Conservation (phyloP, 2,329 filamentous ascomycete species). For the Beauveria rudraprayagi region DNA sequence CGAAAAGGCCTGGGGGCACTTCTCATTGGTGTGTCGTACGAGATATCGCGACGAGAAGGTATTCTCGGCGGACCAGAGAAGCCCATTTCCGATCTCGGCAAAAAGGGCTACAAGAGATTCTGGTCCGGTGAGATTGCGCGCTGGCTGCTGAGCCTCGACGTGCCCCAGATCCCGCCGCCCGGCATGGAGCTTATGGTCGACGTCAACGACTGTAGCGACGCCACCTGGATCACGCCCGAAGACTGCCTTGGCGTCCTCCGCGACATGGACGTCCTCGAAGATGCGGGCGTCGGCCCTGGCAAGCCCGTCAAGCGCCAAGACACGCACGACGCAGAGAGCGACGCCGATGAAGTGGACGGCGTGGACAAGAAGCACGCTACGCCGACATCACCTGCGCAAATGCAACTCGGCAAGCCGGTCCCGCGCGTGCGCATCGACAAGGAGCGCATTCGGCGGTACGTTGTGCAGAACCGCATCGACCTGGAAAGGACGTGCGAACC, state of each 20-base stretch:
- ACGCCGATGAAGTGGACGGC: constrained; percentile 12
- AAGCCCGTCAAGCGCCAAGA: constrained; percentile 23
- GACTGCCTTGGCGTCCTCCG: constrained; percentile 73
- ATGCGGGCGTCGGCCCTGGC: constrained; percentile 42
- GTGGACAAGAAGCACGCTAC: constrained; percentile 14
- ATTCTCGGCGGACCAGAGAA: constrained; percentile 89
- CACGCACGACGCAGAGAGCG: constrained; percentile 17
- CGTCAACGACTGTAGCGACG: constrained; percentile 62
- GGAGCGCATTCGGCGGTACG: constrained; percentile 57
- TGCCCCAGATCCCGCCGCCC: constrained; percentile 25
- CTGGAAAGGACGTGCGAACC: constrained; percentile 62
- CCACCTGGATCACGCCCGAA: constrained; percentile 77
- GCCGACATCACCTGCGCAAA: constrained; percentile 10
- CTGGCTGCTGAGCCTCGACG: constrained; percentile 45
- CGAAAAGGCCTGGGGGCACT: constrained; percentile 79
- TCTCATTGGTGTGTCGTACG: constrained; percentile 89
- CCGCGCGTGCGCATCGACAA: constrained; percentile 45
- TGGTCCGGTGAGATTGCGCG: constrained; percentile 80
- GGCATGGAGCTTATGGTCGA: constrained; percentile 46
- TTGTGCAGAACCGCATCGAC: constrained; percentile 51
- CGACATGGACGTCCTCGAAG: constrained; percentile 66
- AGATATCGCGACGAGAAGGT: constrained; percentile 75
- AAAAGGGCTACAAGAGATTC: constrained; percentile 73
- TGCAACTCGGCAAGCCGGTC: constrained; percentile 21
- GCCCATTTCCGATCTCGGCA: constrained; percentile 78